Evolutionary conservation across 192 early-diverging fungal genomes (phyloP), one percentile per base, ranked within the genome.

Genomic region (Blastocladiella britannica): DNA sequence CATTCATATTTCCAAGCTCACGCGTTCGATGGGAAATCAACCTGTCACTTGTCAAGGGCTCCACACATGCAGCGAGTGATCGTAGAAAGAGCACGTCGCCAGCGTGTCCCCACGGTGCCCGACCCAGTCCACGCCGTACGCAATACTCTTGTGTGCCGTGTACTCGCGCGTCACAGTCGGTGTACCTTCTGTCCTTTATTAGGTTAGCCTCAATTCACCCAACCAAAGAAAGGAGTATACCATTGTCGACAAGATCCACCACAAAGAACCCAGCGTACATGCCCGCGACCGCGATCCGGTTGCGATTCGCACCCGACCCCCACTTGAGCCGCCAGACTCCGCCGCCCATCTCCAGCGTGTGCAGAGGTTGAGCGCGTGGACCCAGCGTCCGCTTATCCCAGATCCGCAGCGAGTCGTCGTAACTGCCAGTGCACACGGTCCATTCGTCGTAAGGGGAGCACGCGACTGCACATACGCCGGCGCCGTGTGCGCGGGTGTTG

Each of bases 231-330:
- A 47, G n/a, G 15, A 6, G 12, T 20, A 9, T 20, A 47, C 5
- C 37, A 12, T 9, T 20, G 2, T 9, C 37, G 37, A 1, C 37
- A 9, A 47, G 15, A 20, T 47, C 37, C 15, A 47, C 37, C 37
- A 47, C 37, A 47, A 47, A 47, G 37, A 47, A 47, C 37, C 37
- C 37, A 20, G 37, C 37, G 37, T 47, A 20, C 37, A 47, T 47
- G 15, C 37, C 37, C 37, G 37, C 37, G 15, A 47, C 15, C 15
- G n/a, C 37, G 15, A 47, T 47, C 9, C 37, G n/a, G n/a, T n/a
- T 47, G 15, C 37, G 15, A 20, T 47, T 20, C 15, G 12, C 37
- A 20, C n/a, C 15, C 37, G 37, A 20, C 15, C n/a, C 15, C 37
- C 37, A 47, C 15, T 47, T 47, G 37, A 47, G 12, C 37, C 37